A percentile compares a stretch with the other conserved stretches of the same genome.
Evolutionary conservation across 2,329 filamentous ascomycete genomes (phyloP).

Genomic region (Colletotrichum incanum): DNA sequence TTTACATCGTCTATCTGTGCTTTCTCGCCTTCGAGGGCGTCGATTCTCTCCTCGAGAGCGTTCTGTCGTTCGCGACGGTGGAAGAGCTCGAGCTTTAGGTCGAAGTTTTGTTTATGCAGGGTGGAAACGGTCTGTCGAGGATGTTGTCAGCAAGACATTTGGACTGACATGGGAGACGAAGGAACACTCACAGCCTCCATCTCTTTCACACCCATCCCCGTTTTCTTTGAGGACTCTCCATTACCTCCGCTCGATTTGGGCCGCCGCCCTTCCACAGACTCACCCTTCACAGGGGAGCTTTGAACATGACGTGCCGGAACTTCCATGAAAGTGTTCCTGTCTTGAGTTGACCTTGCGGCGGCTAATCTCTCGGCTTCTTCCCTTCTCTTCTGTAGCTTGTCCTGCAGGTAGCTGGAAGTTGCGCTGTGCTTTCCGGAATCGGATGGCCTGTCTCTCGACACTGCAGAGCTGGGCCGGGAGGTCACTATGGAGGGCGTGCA

Average conservation of each 20-base stretch:
- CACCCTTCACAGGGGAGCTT: slow-evolving; percentile 58
- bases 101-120: slow-evolving; percentile 83
- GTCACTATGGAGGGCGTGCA: slow-evolving; percentile 53
- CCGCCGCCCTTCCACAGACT: slow-evolving; percentile 53
- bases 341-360: slow-evolving; percentile 55
- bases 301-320: slow-evolving; percentile 52
- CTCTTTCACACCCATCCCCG: slow-evolving; percentile 75
- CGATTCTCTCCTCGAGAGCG: slow-evolving; percentile 71
- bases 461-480: slow-evolving; percentile 56
- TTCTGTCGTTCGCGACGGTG: slow-evolving; percentile 77
- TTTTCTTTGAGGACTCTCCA: slow-evolving; percentile 61
- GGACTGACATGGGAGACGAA: not conserved
- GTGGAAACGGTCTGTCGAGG: slow-evolving; percentile 72
- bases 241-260: slow-evolving; percentile 61
- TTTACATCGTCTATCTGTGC: slow-evolving; percentile 71
- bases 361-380: slow-evolving; percentile 62
- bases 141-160: slow-evolving; percentile 30
- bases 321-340: slow-evolving; percentile 58
- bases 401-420: slow-evolving; percentile 69
- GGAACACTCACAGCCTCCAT: slow-evolving; percentile 71
- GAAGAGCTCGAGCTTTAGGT: slow-evolving; percentile 81
- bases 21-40: slow-evolving; percentile 68
- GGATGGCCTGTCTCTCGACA: slow-evolving; percentile 60
- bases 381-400: slow-evolving; percentile 67
- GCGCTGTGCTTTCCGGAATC: slow-evolving; percentile 59